Evolutionary conservation across 202 grass and related monocot species (phyloP).

Genomic region (Elaeis oleifera): DNA sequence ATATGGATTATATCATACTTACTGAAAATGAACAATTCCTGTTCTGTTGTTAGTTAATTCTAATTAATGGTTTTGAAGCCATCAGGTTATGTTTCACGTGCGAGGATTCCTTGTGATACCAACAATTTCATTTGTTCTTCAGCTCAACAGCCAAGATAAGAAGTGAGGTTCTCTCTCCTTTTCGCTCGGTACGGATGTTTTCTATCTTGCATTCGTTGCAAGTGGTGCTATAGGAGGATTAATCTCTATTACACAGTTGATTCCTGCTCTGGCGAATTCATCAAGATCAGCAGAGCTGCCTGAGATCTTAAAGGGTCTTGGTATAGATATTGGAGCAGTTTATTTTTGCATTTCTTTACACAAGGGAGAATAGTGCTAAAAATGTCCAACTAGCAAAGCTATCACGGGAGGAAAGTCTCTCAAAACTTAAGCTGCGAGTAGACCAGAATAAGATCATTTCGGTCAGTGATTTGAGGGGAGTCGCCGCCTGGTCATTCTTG

Average conservation of each 20-base stretch:
- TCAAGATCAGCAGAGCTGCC: slow-evolving; percentile 24
- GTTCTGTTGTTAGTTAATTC: not conserved
- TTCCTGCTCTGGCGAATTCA: slow-evolving; percentile 46
- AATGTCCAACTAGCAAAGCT: slow-evolving; percentile 67
- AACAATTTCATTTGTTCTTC: slow-evolving; percentile 8
- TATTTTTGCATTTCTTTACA: slow-evolving; percentile 83
- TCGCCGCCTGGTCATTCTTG: slow-evolving; percentile 78
- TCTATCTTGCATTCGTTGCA: slow-evolving; percentile 88
- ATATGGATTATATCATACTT: not conserved
- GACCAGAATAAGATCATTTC: slow-evolving; percentile 35
- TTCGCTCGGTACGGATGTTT: slow-evolving; percentile 89
- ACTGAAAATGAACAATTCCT: not conserved
- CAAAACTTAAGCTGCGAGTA: slow-evolving; percentile 60
- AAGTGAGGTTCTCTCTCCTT: slow-evolving; percentile 88
- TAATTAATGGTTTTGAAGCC: not conserved
- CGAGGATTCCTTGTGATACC: not conserved
- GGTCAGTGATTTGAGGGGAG: slow-evolving; percentile 66
- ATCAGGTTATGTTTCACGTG: not conserved
- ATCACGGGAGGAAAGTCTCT: slow-evolving; percentile 75
- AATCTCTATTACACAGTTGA: slow-evolving; percentile 58
- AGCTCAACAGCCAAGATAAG: slow-evolving; percentile 74
- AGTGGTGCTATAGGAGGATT: slow-evolving; percentile 55
- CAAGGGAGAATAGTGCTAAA: slow-evolving; percentile 70
- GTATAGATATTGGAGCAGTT: slow-evolving; percentile 70
- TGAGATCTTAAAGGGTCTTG: slow-evolving; percentile 56